Evolutionary conservation across 805 yeast species (phyloP).

Genomic region (Kregervanrija pseudodelftensis): DNA sequence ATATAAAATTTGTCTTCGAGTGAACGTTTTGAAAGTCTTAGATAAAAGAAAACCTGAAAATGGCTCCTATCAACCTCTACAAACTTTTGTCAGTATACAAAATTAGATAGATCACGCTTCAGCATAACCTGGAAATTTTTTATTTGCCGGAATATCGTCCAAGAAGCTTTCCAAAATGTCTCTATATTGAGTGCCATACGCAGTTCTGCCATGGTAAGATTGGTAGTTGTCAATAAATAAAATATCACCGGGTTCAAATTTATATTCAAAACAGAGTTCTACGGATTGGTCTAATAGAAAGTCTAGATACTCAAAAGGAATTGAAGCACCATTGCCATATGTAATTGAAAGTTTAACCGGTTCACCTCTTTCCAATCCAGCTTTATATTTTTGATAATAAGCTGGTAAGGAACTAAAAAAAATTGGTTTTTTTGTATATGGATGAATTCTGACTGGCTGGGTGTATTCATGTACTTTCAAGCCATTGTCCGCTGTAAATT

Average conservation of each 20-base stretch:
- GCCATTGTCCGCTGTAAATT: conserved; percentile 4
- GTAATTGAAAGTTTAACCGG: conserved; percentile 8
- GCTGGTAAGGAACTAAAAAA: conserved; percentile 20
- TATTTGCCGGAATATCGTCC: conserved; percentile 7
- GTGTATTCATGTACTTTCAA: conserved; percentile 6
- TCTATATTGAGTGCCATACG: conserved; percentile 16
- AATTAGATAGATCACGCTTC: conserved; percentile 8
- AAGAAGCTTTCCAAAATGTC: conserved; percentile 20
- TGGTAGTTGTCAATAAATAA: conserved; percentile 18
- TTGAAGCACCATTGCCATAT: conserved; percentile 18
- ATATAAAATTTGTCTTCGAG: too few species aligned
- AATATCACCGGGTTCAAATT: conserved; percentile 18
- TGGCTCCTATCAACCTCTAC: too few species aligned
- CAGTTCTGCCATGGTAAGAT: conserved; percentile 21
- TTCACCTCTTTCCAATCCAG: not conserved
- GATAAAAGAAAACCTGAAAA: too few species aligned
- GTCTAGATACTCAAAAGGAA: conserved; percentile 18
- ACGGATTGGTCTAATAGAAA: conserved; percentile 16
- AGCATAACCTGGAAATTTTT: not conserved
- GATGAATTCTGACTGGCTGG: conserved; percentile 6
- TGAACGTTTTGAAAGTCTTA: too few species aligned
- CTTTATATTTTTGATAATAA: conserved; percentile 12
- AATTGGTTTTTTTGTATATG: conserved; percentile 11
- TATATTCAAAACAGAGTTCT: conserved; percentile 17
- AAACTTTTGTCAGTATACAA: too few species aligned